Percentiles rank a stretch among this genome's conserved stretches.
Evolutionary conservation across 805 yeast species (phyloP).

Genomic region (Candida nemodendra): DNA sequence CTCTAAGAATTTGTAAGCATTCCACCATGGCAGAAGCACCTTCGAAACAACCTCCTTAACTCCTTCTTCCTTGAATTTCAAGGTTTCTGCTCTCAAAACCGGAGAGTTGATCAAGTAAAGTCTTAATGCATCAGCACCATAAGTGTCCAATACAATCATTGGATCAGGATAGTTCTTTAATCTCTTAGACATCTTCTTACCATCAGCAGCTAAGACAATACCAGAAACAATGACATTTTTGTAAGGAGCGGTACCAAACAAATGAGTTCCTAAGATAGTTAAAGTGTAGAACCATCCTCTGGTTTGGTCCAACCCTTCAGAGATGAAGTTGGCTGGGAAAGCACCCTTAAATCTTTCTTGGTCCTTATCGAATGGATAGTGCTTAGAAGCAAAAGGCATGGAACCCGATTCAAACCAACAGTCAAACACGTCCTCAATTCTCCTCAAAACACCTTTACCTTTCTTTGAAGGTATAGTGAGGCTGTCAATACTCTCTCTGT

Average conservation of each 20-base stretch:
- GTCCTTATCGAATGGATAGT: slow-evolving; percentile 90
- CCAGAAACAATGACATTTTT: slow-evolving; percentile 95
- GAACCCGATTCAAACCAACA: slow-evolving; percentile 99
- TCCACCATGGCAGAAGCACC: slow-evolving; percentile 98
- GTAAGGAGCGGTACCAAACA: slow-evolving; percentile 90
- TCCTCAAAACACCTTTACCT: slow-evolving; percentile 84
- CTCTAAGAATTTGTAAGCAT: slow-evolving; percentile 93
- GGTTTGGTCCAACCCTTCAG: slow-evolving; percentile 99
- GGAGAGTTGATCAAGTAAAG: slow-evolving; percentile 96
- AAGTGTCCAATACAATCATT: slow-evolving; percentile 68
- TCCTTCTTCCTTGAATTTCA: slow-evolving; percentile 98
- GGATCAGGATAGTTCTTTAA: slow-evolving; percentile 98
- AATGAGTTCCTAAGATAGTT: slow-evolving; percentile 91
- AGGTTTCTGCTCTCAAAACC: slow-evolving; percentile 92
- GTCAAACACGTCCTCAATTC: slow-evolving; percentile 97
- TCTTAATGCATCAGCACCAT: slow-evolving; percentile 98
- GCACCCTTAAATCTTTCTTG: slow-evolving; percentile 64
- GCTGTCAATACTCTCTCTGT: slow-evolving; percentile 88
- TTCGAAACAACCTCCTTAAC: slow-evolving; percentile 96
- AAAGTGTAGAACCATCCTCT: slow-evolving; percentile 99
- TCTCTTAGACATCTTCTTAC: slow-evolving; percentile 98
- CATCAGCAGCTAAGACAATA: slow-evolving; percentile 95
- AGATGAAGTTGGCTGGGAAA: slow-evolving; percentile 96
- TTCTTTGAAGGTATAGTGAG: slow-evolving; percentile 88
- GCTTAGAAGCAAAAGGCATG: slow-evolving; percentile 97